A percentile compares a stretch with the other conserved stretches of the same genome.
These are phyloP conservation scores for Casuarina cunninghamiana DNA, from an alignment of 306 rosid species.

Conservation along the genomic window DNA sequence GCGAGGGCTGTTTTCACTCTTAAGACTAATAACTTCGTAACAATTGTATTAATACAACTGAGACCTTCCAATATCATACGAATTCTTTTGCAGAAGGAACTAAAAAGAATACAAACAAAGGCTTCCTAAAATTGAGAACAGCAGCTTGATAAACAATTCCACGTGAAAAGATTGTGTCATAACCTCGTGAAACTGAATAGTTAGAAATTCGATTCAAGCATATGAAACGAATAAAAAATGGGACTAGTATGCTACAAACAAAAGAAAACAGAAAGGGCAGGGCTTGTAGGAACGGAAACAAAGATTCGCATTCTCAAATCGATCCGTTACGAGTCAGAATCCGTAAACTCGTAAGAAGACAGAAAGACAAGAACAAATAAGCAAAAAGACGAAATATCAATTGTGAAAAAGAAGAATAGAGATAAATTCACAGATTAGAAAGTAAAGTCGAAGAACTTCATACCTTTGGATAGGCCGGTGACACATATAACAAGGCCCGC, in stretches of 20 bases:
- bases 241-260: too few relatives aligned
- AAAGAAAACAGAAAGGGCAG: not conserved
- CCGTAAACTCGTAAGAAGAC: not conserved
- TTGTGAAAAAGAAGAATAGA: not conserved
- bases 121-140: not conserved
- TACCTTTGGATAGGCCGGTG: conserved; percentile 94
- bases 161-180: too few relatives aligned
- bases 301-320: not conserved
- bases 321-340: not conserved
- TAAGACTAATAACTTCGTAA: not conserved
- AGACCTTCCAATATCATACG: not conserved
- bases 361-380: conserved; percentile 7
- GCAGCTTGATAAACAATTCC: too few relatives aligned
- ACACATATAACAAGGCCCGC: conserved; percentile 86
- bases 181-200: too few relatives aligned
- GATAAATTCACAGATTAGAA: conserved; percentile 22
- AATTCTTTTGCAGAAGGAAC: too few relatives aligned
- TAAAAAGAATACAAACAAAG: not conserved
- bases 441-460: conserved; percentile 2
- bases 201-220: too few relatives aligned
- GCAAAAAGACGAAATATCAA: not conserved
- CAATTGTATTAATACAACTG: not conserved
- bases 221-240: too few relatives aligned
- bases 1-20: not conserved
- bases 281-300: not conserved